Evolutionary conservation across 2,329 filamentous ascomycete species (phyloP).

Genomic region (Neonectria ditissima): DNA sequence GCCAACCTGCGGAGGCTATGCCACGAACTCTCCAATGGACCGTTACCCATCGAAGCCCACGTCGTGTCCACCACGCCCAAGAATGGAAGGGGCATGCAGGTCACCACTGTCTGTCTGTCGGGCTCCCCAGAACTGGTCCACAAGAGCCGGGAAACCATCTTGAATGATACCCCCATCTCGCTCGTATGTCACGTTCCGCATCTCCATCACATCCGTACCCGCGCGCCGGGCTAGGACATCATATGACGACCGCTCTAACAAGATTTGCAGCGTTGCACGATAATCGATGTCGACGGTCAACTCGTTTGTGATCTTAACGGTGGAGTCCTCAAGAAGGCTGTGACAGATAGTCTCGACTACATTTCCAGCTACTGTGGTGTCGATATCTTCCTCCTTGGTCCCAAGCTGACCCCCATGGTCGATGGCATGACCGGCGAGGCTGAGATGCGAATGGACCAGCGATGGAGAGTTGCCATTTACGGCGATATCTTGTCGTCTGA

Average conservation of each 20-base stretch:
- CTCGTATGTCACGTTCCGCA: constrained; percentile 73
- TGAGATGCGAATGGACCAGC: constrained; percentile 87
- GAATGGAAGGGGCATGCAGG: constrained; percentile 71
- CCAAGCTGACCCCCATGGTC: constrained; percentile 84
- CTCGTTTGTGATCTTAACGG: constrained; percentile 81
- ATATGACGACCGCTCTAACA: constrained; percentile 25
- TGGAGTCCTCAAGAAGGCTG: constrained; percentile 77
- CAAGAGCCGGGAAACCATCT: constrained; percentile 87
- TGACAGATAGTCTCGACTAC: constrained; percentile 87
- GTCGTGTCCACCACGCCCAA: constrained; percentile 87
- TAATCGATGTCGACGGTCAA: constrained; percentile 91
- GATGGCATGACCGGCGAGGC: constrained; percentile 80
- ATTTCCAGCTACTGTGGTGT: constrained; percentile 91
- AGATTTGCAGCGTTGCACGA: constrained; percentile 80
- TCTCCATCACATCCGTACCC: neutral
- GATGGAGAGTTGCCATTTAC: constrained; percentile 93
- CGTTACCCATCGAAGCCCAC: constrained; percentile 81
- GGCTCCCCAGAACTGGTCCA: constrained; percentile 89
- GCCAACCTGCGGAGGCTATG: constrained; percentile 83
- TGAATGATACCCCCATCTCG: constrained; percentile 92
- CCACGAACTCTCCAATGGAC: constrained; percentile 79
- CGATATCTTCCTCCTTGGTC: constrained; percentile 94
- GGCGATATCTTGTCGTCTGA: constrained; percentile 95
- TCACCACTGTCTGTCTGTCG: constrained; percentile 91
- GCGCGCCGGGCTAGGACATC: neutral